Percentiles rank a stretch among this genome's conserved stretches.
phyloP scores from a whole-genome alignment of 805 yeast genomes.

The Priceomyces haplophilus region DNA sequence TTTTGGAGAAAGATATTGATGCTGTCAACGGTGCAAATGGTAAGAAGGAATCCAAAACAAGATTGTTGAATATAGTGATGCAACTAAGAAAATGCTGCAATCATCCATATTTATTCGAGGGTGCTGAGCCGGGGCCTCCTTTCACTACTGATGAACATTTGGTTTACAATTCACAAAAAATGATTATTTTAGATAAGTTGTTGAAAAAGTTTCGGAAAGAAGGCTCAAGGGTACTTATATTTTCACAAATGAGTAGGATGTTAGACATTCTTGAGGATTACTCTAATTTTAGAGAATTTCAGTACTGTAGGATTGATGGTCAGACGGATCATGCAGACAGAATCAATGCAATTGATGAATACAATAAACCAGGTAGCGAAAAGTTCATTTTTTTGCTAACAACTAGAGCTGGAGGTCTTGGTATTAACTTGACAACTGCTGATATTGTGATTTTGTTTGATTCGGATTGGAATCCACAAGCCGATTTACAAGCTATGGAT shows the following conservation, averaged over 20 bases:
- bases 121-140: constrained; percentile 90
- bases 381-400: constrained; percentile 75
- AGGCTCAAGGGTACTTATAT: constrained; percentile 75
- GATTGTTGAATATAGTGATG: constrained; percentile 78
- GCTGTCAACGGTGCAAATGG: constrained; percentile 84
- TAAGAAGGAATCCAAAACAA: constrained; percentile 69
- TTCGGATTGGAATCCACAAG: constrained; percentile 89
- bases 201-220: constrained; percentile 59
- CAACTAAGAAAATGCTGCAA: constrained; percentile 82
- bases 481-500: constrained; percentile 87
- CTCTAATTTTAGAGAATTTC: constrained; percentile 63
- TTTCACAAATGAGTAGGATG: constrained; percentile 82
- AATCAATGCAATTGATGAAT: constrained; percentile 72
- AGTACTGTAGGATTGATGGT: constrained; percentile 80
- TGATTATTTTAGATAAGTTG: constrained; percentile 67
- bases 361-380: constrained; percentile 67
- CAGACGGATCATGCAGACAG: constrained; percentile 78
- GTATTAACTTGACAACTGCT: constrained; percentile 79
- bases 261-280: constrained; percentile 80
- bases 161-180: constrained; percentile 67
- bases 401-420: constrained; percentile 89
- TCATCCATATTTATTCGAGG: constrained; percentile 81
- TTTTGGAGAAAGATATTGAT: constrained; percentile 75
- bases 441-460: constrained; percentile 73
- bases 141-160: constrained; percentile 82